Conservation (phyloP, 371 early-diverging fungal species). For the Mortierella sp. region DNA sequence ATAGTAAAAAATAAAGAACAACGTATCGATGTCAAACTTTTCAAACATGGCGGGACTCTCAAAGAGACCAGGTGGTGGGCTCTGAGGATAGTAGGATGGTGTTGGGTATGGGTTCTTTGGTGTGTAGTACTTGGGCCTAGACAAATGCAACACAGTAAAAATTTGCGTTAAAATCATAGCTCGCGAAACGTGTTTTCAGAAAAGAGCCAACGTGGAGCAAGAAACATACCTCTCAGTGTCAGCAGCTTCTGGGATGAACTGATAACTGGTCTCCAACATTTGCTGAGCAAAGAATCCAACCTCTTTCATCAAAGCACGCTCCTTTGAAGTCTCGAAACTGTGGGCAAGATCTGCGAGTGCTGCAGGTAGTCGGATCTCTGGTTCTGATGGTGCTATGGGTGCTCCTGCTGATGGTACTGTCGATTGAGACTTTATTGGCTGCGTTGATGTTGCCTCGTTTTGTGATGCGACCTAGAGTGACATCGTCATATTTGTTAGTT, state of each 20-base stretch:
- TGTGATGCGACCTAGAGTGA: background rate
- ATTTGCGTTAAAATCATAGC: background rate
- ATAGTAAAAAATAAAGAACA: conserved; percentile 99
- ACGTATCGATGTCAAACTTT: conserved; percentile 95
- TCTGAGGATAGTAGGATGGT: conserved; percentile 92
- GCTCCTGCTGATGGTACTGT: conserved; percentile 11
- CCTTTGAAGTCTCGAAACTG: conserved; percentile 82
- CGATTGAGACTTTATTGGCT: conserved; percentile 22
- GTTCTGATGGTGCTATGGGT: conserved; percentile 20
- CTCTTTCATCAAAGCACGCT: conserved; percentile 46
- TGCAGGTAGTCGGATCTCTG: conserved; percentile 75
- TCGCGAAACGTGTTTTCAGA: background rate
- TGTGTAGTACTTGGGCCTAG: conserved; percentile 75
- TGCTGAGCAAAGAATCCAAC: conserved; percentile 58
- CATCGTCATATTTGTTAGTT: no score
- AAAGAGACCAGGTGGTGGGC: conserved; percentile 82
- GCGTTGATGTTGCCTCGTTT: background rate
- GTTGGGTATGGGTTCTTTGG: conserved; percentile 84
- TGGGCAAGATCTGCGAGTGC: conserved; percentile 83
- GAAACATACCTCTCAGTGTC: conserved; percentile 79
- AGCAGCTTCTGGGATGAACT: conserved; percentile 78
- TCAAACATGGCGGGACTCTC: conserved; percentile 88
- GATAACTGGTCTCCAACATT: conserved; percentile 85
- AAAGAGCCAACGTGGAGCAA: no score
- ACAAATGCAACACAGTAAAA: background rate